Evolutionary conservation across 495 filamentous ascomycete genomes (phyloP).

Genomic region (Aspergillus hancockii): DNA sequence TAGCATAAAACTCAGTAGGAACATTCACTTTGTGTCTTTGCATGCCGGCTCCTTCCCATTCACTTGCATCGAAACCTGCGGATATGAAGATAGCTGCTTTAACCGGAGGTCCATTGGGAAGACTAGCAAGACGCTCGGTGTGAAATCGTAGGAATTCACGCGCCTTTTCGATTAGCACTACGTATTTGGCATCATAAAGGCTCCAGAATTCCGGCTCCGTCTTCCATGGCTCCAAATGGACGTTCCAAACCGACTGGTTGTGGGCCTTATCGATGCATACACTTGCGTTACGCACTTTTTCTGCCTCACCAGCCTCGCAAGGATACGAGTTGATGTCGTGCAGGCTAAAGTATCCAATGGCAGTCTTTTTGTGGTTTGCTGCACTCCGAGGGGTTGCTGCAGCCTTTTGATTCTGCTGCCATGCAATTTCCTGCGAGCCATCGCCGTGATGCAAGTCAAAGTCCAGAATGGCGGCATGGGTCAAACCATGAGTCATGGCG

Average conservation of each 20-base stretch:
- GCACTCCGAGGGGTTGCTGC: slow-evolving; percentile 61
- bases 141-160: slow-evolving; percentile 71
- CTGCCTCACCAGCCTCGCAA: slow-evolving; percentile 84
- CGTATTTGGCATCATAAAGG: slow-evolving; percentile 77
- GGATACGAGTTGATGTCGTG: slow-evolving; percentile 99
- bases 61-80: slow-evolving; percentile 94
- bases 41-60: slow-evolving; percentile 90
- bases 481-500: slow-evolving; percentile 76
- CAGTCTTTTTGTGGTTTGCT: slow-evolving; percentile 71
- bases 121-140: slow-evolving; percentile 58
- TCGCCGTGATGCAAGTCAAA: slow-evolving; percentile 98
- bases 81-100: slow-evolving; percentile 91
- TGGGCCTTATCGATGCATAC: slow-evolving; percentile 90
- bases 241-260: slow-evolving; percentile 90
- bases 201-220: slow-evolving; percentile 82
- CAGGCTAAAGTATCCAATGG: slow-evolving; percentile 91
- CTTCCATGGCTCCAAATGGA: slow-evolving; percentile 89
- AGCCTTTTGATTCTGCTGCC: slow-evolving; percentile 74
- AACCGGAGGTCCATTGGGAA: slow-evolving; percentile 55
- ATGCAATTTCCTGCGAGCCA: slow-evolving; percentile 89
- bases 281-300: slow-evolving; percentile 89
- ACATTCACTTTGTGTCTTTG: slow-evolving; percentile 93
- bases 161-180: slow-evolving; percentile 73
- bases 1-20: slow-evolving; percentile 93
- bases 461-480: slow-evolving; percentile 93